Percentiles rank a stretch among this genome's conserved stretches.
phyloP scores from a whole-genome alignment of 2,329 filamentous ascomycete species.

The Hyphodiscus sp. region DNA sequence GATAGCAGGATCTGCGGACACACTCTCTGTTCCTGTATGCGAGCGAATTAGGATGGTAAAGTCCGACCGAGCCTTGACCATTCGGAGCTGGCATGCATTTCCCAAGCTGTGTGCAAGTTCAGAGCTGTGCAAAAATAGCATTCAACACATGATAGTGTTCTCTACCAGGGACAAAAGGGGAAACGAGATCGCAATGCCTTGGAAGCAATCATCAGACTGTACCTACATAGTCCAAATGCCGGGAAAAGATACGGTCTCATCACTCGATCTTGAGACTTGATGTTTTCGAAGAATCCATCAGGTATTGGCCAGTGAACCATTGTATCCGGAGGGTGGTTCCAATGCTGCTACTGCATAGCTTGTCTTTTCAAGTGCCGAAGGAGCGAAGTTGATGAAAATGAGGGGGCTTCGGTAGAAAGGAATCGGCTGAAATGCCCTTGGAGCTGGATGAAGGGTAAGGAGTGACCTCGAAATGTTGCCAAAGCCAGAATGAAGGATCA shows the following conservation, averaged over 20 bases:
- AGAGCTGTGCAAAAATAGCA: neutral
- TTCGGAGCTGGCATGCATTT: slow-evolving; percentile 15
- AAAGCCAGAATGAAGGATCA: too few relatives aligned
- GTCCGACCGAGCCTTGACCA: slow-evolving; percentile 13
- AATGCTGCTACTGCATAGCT: neutral
- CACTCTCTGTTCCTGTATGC: slow-evolving; percentile 13
- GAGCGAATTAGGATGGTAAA: slow-evolving; percentile 17
- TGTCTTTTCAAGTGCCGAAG: neutral
- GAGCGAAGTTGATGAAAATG: neutral
- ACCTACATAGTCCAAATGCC: neutral
- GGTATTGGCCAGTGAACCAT: neutral
- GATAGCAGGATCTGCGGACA: slow-evolving; percentile 15
- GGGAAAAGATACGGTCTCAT: neutral
- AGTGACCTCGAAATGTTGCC: too few relatives aligned
- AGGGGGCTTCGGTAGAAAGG: neutral
- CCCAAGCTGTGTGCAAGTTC: slow-evolving; percentile 8
- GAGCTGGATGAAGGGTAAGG: neutral
- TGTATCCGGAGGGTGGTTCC: neutral
- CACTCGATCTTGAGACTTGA: neutral
- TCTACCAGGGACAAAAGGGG: slow-evolving; percentile 2
- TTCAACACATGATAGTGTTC: neutral
- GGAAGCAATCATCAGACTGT: neutral
- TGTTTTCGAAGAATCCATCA: neutral
- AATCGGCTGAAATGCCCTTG: neutral
- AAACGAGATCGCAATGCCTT: neutral